Percentiles rank a stretch among this genome's conserved stretches.
phyloP scores from a whole-genome alignment of 139 green algal genomes.

The Yamagishiella unicocca region DNA sequence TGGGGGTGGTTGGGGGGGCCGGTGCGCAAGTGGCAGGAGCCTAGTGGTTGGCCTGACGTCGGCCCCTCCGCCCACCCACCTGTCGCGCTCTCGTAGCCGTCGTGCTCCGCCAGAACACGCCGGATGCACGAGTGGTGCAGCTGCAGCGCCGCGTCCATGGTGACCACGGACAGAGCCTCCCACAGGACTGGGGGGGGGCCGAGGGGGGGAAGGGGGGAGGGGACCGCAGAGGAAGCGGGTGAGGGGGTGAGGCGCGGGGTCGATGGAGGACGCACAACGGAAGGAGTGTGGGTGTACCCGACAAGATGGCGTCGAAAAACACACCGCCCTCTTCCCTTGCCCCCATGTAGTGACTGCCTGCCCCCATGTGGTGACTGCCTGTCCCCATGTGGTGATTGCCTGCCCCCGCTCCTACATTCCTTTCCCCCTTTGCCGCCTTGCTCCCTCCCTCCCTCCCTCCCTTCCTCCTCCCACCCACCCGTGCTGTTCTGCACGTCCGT shows the following conservation, averaged over 20 bases:
- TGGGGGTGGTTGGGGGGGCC: background rate
- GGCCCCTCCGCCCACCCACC: background rate
- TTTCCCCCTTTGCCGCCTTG: background rate
- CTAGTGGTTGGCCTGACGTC: background rate
- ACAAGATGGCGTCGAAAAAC: too few species aligned
- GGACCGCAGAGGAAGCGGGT: background rate
- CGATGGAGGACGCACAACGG: too few species aligned
- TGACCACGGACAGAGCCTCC: conserved; percentile 13
- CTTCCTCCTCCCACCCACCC: background rate
- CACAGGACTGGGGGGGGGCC: conserved; percentile 21
- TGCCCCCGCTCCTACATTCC: background rate
- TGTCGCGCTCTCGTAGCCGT: conserved; percentile 36
- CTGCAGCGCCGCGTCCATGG: conserved; percentile 33
- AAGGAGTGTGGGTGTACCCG: too few species aligned
- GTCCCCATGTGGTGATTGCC: too few species aligned
- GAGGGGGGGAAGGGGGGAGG: background rate
- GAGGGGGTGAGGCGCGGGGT: background rate
- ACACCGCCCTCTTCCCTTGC: too few species aligned
- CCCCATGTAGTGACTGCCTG: too few species aligned
- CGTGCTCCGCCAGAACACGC: conserved; percentile 8
- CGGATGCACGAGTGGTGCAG: conserved; percentile 42
- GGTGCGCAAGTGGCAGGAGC: background rate
- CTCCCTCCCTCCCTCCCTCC: background rate
- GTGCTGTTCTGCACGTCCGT: conserved; percentile 42
- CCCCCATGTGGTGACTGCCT: too few species aligned